Evolutionary conservation across 768 basidiomycete genomes (phyloP), one percentile per base, ranked within the genome.

Genomic region (Tricholoma saponaceum): DNA sequence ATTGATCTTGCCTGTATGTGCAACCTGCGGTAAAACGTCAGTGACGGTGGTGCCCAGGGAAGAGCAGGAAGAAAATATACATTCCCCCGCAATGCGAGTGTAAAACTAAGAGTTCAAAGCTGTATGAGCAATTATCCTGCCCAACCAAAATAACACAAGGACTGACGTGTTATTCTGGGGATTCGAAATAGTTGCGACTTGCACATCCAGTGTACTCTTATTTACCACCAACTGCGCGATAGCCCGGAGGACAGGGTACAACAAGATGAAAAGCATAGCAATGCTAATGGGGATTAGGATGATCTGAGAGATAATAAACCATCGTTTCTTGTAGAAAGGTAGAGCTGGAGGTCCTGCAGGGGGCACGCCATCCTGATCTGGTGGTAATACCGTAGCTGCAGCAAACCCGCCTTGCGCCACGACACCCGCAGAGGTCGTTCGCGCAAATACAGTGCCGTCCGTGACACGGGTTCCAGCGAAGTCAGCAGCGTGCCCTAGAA

Each of bases 171-270:
- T 69, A 59, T 89, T 88, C n/a, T 74, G 65, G 5, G 87, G 82
- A 16, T 70, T 72, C 0, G 73, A 73, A 56, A 89, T 86, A 14
- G 70, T 69, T 7, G 81, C 85, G 25, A 65, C 66, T 25, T 83
- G 73, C 44, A 90, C 73, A 55, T 83, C 75, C 32, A 90, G 72
- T 20, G 75, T 76, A 32, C 81, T 71, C 35, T 75, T 74, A 56
- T 87, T 82, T 14, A 89, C 78, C 39, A 89, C 80, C 41, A 83
- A 76, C 60, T 87, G 86, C 18, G 81, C 78, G 60, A 89, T 85
- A 46, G 86, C 86, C 51, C 71, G 78, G 56, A 89, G 75, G 55
- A 89, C 84, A 5, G 87, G 87, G 67, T 82, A 89, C 22, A 90
- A 69, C 10, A 89, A 49, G 59, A 89, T 80, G 69, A 89, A 90